Conservation (phyloP, 2,329 filamentous ascomycete genomes). For the Gliomastix tumulicola region DNA sequence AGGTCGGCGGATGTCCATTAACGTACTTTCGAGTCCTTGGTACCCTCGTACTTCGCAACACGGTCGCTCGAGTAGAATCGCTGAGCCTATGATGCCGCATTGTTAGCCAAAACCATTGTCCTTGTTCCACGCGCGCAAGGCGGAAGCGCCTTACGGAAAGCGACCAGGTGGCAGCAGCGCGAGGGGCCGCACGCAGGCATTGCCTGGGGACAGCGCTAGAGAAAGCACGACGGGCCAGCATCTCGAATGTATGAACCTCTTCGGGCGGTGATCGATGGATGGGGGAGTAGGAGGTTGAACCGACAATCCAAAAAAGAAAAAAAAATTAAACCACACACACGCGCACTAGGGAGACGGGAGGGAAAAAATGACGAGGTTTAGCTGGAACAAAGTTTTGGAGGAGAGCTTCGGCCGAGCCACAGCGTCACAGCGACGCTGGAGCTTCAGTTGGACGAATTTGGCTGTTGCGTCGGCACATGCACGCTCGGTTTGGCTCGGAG, state of each 20-base stretch:
- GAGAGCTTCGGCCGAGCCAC: conserved; percentile 5
- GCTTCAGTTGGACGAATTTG: conserved; percentile 28
- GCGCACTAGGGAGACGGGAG: too few species aligned
- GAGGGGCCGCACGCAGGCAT: conserved; percentile 64
- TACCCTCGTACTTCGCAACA: conserved; percentile 90
- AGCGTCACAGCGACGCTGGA: neutral
- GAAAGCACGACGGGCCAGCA: conserved; percentile 78
- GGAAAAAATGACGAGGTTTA: too few species aligned
- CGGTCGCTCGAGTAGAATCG: conserved; percentile 63
- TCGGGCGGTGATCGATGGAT: too few species aligned
- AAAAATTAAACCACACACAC: too few species aligned
- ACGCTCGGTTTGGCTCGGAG: conserved; percentile 31
- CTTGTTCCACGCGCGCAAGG: neutral
- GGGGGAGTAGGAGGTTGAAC: too few species aligned
- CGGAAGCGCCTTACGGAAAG: conserved; percentile 23
- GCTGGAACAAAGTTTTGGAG: conserved; percentile 6
- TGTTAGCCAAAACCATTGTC: neutral
- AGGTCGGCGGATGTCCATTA: too few species aligned
- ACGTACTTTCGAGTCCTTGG: conserved; percentile 81
- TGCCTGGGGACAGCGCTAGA: conserved; percentile 70
- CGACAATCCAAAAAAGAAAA: too few species aligned
- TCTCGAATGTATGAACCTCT: too few species aligned
- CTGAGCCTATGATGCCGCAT: conserved; percentile 31
- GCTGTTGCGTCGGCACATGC: conserved; percentile 29
- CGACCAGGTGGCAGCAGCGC: conserved; percentile 37